Conservation (phyloP, 2,329 filamentous ascomycete genomes). For the Pseudogymnoascus sp. region DNA sequence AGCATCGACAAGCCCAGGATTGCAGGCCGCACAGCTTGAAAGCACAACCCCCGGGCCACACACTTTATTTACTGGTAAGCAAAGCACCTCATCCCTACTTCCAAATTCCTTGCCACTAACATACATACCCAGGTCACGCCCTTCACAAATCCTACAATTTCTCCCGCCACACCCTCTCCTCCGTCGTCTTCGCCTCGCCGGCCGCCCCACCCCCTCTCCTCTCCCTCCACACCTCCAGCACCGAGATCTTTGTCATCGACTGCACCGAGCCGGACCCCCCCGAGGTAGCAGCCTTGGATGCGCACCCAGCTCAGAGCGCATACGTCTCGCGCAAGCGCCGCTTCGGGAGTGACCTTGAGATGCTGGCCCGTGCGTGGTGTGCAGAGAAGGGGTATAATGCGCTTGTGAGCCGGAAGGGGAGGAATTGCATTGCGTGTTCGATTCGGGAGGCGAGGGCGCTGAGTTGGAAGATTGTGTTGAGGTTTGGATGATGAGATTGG, state of each 20-base stretch:
- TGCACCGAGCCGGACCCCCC: slow-evolving; percentile 39
- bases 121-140: slow-evolving; percentile 43
- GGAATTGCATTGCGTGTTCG: slow-evolving; percentile 66
- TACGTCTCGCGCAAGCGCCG: background rate
- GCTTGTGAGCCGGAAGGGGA: slow-evolving; percentile 55
- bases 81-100: background rate
- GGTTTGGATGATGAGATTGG: slow-evolving; percentile 12
- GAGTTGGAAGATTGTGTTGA: slow-evolving; percentile 49
- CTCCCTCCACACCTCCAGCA: slow-evolving; percentile 26
- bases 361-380: slow-evolving; percentile 64
- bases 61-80: slow-evolving; percentile 35
- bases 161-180: slow-evolving; percentile 49
- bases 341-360: slow-evolving; percentile 54
- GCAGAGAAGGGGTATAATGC: slow-evolving; percentile 68
- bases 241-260: slow-evolving; percentile 50
- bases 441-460: slow-evolving; percentile 66
- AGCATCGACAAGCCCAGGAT: slow-evolving; percentile 51
- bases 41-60: slow-evolving; percentile 10
- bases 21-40: slow-evolving; percentile 43
- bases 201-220: slow-evolving; percentile 16
- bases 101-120: background rate
- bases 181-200: slow-evolving; percentile 35
- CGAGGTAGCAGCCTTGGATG: slow-evolving; percentile 11
- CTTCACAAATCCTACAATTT: slow-evolving; percentile 57
- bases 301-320: background rate